Evolutionary conservation across 148 eudicot genomes (phyloP).

Genomic region (Linanthus parryae): DNA sequence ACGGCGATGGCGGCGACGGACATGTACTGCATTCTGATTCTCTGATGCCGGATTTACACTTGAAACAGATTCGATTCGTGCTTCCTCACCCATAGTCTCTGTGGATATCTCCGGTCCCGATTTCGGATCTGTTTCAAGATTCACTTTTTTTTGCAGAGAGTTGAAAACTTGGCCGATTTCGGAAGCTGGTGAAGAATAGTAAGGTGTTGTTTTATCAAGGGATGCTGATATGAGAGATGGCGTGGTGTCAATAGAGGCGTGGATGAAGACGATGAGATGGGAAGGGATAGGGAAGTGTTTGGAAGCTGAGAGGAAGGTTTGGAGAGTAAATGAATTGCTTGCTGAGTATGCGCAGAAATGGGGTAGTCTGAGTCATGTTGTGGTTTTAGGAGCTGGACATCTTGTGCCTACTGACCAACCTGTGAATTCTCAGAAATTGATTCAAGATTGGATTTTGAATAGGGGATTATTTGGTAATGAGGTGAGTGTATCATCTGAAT

Average conservation of each 20-base stretch:
- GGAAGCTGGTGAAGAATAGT: constrained; percentile 34
- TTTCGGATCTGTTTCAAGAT: no score
- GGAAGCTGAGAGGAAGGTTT: constrained; percentile 60
- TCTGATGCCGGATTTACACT: no score
- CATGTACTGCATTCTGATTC: no score
- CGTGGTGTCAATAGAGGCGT: constrained; percentile 68
- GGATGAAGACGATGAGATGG: constrained; percentile 70
- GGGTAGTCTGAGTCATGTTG: constrained; percentile 60
- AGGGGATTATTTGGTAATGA: constrained; percentile 46
- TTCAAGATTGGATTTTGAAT: constrained; percentile 79
- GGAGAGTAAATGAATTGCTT: constrained; percentile 53
- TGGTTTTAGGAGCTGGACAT: constrained; percentile 84
- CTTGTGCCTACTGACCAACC: constrained; percentile 77
- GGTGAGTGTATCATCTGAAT: no score
- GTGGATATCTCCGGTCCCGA: no score
- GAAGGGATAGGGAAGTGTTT: constrained; percentile 41
- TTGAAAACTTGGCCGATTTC: constrained; percentile 60
- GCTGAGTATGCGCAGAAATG: constrained; percentile 92
- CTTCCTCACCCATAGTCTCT: no score
- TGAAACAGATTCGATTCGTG: no score
- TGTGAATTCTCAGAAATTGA: constrained; percentile 62
- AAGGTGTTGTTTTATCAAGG: constrained; percentile 83
- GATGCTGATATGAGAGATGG: constrained; percentile 68
- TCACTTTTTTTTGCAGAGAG: no score
- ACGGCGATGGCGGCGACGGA: no score